Evolutionary conservation across 148 eudicot genomes (phyloP).

Genomic region (Suaeda aralocaspica): DNA sequence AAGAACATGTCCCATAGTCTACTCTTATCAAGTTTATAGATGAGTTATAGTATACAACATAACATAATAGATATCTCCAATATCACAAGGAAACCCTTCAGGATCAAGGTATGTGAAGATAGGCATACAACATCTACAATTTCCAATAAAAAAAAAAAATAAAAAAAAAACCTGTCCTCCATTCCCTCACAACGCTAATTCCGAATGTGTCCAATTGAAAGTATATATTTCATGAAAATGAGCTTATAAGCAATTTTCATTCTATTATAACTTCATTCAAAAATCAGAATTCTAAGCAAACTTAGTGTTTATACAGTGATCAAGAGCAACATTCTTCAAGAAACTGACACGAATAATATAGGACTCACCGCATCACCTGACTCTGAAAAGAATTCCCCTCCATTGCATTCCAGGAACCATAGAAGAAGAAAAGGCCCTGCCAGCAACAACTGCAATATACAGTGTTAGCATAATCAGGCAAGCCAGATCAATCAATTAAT

Average conservation of each 20-base stretch:
- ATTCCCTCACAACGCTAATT: neutral
- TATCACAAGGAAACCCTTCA: neutral
- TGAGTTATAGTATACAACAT: too few relatives aligned
- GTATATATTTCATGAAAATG: neutral
- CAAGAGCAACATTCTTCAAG: neutral
- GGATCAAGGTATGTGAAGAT: neutral
- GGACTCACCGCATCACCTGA: constrained; percentile 74
- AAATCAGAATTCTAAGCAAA: neutral
- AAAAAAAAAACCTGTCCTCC: neutral
- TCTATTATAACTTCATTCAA: neutral
- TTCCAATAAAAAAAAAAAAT: too few relatives aligned
- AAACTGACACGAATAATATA: constrained; percentile 1
- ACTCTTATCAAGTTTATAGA: too few relatives aligned
- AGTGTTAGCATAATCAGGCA: constrained; percentile 40
- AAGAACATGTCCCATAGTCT: neutral
- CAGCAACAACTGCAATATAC: constrained; percentile 52
- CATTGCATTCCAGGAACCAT: constrained; percentile 83
- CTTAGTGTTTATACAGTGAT: neutral
- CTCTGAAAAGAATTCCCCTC: constrained; percentile 91
- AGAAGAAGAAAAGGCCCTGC: constrained; percentile 64
- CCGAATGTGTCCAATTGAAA: neutral
- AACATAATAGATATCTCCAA: too few relatives aligned
- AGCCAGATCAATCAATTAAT: constrained; percentile 38
- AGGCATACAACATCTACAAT: neutral
- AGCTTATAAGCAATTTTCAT: neutral